These are phyloP conservation scores for Catharanthus roseus DNA, from an alignment of 257 asterid species.

Conservation along the genomic window DNA sequence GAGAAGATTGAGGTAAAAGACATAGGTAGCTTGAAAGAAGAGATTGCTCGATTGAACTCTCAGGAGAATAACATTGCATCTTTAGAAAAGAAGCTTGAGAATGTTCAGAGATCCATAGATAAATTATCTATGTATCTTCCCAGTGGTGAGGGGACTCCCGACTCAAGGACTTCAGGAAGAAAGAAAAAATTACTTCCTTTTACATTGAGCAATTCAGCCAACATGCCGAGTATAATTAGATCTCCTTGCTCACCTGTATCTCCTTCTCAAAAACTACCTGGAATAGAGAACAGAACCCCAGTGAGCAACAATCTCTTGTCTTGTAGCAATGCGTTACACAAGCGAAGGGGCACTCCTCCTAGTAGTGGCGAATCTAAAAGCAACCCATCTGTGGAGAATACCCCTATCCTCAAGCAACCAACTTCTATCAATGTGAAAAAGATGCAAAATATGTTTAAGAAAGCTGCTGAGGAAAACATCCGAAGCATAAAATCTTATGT, in stretches of 20 bases:
- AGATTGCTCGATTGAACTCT: constrained; percentile 70
- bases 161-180: constrained; percentile 38
- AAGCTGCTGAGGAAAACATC: constrained; percentile 87
- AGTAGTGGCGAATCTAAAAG: constrained; percentile 32
- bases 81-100: constrained; percentile 79
- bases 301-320: constrained; percentile 27
- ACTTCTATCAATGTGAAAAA: constrained; percentile 72
- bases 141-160: constrained; percentile 49
- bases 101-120: constrained; percentile 79
- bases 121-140: constrained; percentile 54
- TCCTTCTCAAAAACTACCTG: constrained; percentile 46
- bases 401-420: constrained; percentile 46
- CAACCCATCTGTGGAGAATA: constrained; percentile 36
- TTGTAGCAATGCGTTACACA: constrained; percentile 19
- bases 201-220: constrained; percentile 60
- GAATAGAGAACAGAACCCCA: constrained; percentile 70
- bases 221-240: constrained; percentile 63
- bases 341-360: constrained; percentile 31
- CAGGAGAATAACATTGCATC: constrained; percentile 61
- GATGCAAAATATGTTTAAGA: constrained; percentile 85
- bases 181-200: constrained; percentile 70
- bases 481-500: constrained; percentile 83
- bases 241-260: constrained; percentile 79
- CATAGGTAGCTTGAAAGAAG: constrained; percentile 74
- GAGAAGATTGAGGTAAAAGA: constrained; percentile 50